phyloP scores from a whole-genome alignment of 2,329 filamentous ascomycete species.

The Aureobasidium sp. region DNA sequence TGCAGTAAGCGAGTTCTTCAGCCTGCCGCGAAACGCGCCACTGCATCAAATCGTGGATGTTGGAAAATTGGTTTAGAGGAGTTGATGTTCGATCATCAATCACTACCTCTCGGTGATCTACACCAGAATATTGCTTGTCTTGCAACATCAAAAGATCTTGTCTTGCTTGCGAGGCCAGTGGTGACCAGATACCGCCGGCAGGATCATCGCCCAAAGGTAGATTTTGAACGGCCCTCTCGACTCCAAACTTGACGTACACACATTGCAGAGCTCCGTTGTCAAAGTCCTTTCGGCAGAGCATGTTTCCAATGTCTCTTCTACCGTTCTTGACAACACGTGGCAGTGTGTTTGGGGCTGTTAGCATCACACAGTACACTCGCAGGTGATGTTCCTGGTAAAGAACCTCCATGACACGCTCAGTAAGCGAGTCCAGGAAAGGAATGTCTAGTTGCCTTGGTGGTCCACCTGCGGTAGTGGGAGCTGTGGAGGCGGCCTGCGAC shows the following conservation, averaged over 20 bases:
- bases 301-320: slow-evolving; percentile 91
- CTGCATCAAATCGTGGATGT: slow-evolving; percentile 93
- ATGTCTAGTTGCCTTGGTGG: slow-evolving; percentile 90
- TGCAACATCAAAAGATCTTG: slow-evolving; percentile 66
- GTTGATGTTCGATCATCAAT: slow-evolving; percentile 98
- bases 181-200: slow-evolving; percentile 92
- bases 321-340: slow-evolving; percentile 95
- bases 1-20: slow-evolving; percentile 91
- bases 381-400: slow-evolving; percentile 90
- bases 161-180: slow-evolving; percentile 66
- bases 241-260: slow-evolving; percentile 96
- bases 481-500: slow-evolving; percentile 84
- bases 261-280: slow-evolving; percentile 88
- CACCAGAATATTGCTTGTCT: slow-evolving; percentile 98
- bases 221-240: slow-evolving; percentile 91
- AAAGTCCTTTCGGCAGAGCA: slow-evolving; percentile 97
- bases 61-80: slow-evolving; percentile 89
- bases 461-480: slow-evolving; percentile 77
- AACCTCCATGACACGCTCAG: slow-evolving; percentile 91
- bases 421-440: slow-evolving; percentile 85
- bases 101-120: slow-evolving; percentile 95
- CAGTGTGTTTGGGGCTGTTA: slow-evolving; percentile 87
- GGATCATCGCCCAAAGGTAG: slow-evolving; percentile 90
- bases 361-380: slow-evolving; percentile 94
- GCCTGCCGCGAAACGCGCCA: slow-evolving; percentile 93